Conservation (phyloP, 768 basidiomycete species). For the Russula emetica region DNA sequence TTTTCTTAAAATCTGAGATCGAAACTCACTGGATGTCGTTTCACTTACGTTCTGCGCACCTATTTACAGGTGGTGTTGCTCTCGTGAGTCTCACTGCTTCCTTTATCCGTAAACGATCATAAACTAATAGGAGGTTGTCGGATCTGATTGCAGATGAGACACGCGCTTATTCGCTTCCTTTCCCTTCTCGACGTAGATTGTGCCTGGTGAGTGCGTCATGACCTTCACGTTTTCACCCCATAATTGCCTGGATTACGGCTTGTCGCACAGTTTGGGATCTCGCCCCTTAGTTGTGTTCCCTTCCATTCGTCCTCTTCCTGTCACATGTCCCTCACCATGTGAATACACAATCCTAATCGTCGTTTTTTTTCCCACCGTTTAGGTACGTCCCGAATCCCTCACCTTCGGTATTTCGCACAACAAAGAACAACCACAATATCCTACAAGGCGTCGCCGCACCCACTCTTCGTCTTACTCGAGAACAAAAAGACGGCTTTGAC, state of each 20-base stretch:
- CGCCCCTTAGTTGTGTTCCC: background rate
- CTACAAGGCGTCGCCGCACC: conserved; percentile 87
- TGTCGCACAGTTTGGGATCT: conserved; percentile 1
- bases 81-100: conserved; percentile 52
- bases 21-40: conserved; percentile 22
- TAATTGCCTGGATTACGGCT: conserved; percentile 18
- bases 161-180: conserved; percentile 87
- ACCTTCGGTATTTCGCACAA: conserved; percentile 86
- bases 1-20: conserved; percentile 29
- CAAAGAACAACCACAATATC: conserved; percentile 94
- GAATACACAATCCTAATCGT: conserved; percentile 1
- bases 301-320: background rate
- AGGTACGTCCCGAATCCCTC: conserved; percentile 89
- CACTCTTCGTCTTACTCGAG: conserved; percentile 69
- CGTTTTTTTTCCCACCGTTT: conserved; percentile 22
- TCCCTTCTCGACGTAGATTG: conserved; percentile 72
- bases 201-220: conserved; percentile 60
- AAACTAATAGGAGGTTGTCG: conserved; percentile 11
- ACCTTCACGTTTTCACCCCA: conserved; percentile 17
- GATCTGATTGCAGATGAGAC: conserved; percentile 65
- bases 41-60: conserved; percentile 26
- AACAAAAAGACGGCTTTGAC: conserved; percentile 75
- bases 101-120: conserved; percentile 14
- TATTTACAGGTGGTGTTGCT: conserved; percentile 76
- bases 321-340: conserved; percentile 9